Conservation (phyloP, 2,329 filamentous ascomycete species). For the Alternaria novae-zelandiae region DNA sequence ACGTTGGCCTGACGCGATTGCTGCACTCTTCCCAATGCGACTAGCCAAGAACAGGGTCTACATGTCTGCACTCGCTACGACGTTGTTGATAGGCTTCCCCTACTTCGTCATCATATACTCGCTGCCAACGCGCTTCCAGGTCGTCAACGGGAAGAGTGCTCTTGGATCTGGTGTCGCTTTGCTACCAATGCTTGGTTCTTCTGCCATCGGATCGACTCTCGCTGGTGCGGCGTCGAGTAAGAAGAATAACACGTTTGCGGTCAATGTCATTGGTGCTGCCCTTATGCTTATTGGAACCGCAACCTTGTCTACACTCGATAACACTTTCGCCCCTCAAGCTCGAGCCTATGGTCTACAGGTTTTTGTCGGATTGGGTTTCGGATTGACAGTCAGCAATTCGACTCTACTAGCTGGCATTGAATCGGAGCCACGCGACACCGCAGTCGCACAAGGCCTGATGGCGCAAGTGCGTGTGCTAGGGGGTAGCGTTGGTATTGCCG, state of each 20-base stretch:
- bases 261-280: slow-evolving; percentile 7
- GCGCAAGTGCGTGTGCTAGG: slow-evolving; percentile 17
- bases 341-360: slow-evolving; percentile 13
- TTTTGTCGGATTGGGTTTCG: slow-evolving; percentile 13
- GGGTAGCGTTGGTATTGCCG: slow-evolving; percentile 15
- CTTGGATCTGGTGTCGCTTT: slow-evolving; percentile 11
- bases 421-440: slow-evolving; percentile 8
- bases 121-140: slow-evolving; percentile 11
- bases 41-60: slow-evolving; percentile 11
- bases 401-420: slow-evolving; percentile 13
- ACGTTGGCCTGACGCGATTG: slow-evolving; percentile 6
- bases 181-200: slow-evolving; percentile 12
- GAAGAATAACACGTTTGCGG: slow-evolving; percentile 11
- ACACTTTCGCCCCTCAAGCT: neutral
- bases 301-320: slow-evolving; percentile 6
- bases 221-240: slow-evolving; percentile 10
- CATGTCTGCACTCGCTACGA: slow-evolving; percentile 4
- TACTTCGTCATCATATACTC: slow-evolving; percentile 16
- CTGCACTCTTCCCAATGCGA: slow-evolving; percentile 6
- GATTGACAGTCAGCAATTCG: slow-evolving; percentile 9
- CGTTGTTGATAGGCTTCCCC: slow-evolving; percentile 9
- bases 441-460: slow-evolving; percentile 14
- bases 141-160: slow-evolving; percentile 9
- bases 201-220: slow-evolving; percentile 10
- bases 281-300: slow-evolving; percentile 12